Evolutionary conservation across 345 rosid species (phyloP), one percentile per base, ranked within the genome.

Genomic region (Geranium brycei): DNA sequence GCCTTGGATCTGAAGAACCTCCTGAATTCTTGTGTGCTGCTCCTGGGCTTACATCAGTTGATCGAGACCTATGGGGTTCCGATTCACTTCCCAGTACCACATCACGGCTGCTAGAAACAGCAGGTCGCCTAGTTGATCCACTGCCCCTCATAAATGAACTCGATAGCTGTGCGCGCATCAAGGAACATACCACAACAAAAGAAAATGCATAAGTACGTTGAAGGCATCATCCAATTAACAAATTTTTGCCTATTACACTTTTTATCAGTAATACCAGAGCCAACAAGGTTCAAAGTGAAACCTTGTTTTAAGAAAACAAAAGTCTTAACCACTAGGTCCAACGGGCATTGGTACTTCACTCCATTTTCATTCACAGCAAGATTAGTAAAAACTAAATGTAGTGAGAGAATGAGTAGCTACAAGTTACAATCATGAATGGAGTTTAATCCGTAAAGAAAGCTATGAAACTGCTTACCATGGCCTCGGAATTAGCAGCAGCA

Each of bases 1-100:
- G 91, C 81, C 82, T 83, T 17, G 83, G 78, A 31, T 83, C 96
- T 11, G 90, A 67, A 31, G 88, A 77, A 17, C 83, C 80, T 56
- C 77, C 75, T 30, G 88, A 71, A 62, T 77, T 66, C 74, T 79
- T 89, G 23, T 76, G 80, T 65, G 72, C 15, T 35, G 78, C 79
- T 55, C 72, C 86, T 0, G 83, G 83, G 66, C 88, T 81, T 32
- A 77, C 80, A 11, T 85, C 88, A 4, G 81, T 68, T 0, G 79
- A 68, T 58, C 85, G 85, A 59, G 76, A 57, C 3, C 76, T 84
- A 64, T 83, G 89, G 11, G 79, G 76, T 62, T 87, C 97, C n/a
- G 72, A 13, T 31, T 86, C 90, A 53, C 81, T 79, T 57, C 91
- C 91, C 17, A 62, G 73, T 69, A 78, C 74, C 8, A 83, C 83